Evolutionary conservation across 371 early-diverging fungal genomes (phyloP).

Genomic region (Apophysomyces ossiformis): DNA sequence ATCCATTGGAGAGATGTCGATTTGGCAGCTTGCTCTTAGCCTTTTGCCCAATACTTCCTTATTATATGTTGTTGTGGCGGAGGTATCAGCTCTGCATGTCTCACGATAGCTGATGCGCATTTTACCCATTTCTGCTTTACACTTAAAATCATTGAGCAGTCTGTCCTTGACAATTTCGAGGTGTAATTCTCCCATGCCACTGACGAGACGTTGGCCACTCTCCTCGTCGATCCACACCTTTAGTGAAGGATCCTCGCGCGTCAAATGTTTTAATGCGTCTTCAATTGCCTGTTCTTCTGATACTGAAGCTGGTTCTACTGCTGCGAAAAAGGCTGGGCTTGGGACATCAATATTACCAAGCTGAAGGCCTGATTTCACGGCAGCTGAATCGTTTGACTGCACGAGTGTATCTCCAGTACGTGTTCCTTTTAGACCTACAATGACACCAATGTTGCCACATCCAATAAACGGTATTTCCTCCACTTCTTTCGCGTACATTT

Average conservation of each 20-base stretch:
- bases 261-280: conserved; percentile 75
- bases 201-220: conserved; percentile 89
- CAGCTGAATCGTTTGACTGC: conserved; percentile 48
- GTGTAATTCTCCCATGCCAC: conserved; percentile 98
- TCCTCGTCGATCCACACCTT: conserved; percentile 78
- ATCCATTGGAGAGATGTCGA: conserved; percentile 55
- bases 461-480: conserved; percentile 82
- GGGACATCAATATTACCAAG: conserved; percentile 85
- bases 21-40: conserved; percentile 62
- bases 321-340: conserved; percentile 89
- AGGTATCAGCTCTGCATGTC: conserved; percentile 53
- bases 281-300: conserved; percentile 80
- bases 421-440: conserved; percentile 87
- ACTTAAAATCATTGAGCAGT: conserved; percentile 77
- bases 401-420: conserved; percentile 93
- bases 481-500: conserved; percentile 91
- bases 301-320: conserved; percentile 79
- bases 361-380: conserved; percentile 54
- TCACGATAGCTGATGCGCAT: conserved; percentile 92
- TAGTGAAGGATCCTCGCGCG: conserved; percentile 92
- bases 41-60: conserved; percentile 77
- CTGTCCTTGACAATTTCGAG: conserved; percentile 89
- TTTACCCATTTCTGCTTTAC: conserved; percentile 82
- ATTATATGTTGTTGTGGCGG: conserved; percentile 56
- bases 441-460: conserved; percentile 90